These are phyloP conservation scores for Magnusiomyces ingens DNA, from an alignment of 1,139 yeast species.

Conservation along the genomic window DNA sequence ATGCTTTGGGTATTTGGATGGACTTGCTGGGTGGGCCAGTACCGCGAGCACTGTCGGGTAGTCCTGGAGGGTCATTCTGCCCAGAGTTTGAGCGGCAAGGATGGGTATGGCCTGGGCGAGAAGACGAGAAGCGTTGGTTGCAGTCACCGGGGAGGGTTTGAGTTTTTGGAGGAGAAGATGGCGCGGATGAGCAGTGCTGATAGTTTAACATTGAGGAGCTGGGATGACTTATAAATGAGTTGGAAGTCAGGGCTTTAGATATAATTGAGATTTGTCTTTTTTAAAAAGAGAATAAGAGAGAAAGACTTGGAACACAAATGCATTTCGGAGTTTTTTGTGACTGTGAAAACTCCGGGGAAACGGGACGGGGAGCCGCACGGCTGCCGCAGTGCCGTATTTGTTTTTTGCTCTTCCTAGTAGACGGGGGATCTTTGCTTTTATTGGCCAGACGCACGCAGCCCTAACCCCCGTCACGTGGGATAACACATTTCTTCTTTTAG, in stretches of 20 bases:
- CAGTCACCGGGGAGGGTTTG: neutral
- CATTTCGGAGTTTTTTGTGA: too few relatives aligned
- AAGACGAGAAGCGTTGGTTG: neutral
- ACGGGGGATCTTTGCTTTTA: too few relatives aligned
- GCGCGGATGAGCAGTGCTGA: too few relatives aligned
- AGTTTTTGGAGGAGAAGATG: neutral
- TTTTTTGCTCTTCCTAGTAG: too few relatives aligned
- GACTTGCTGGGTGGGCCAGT: neutral
- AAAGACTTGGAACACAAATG: too few relatives aligned
- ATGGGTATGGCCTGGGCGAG: neutral
- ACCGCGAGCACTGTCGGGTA: neutral
- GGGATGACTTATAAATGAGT: neutral
- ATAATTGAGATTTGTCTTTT: too few relatives aligned
- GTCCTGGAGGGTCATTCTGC: neutral
- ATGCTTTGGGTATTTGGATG: conserved; percentile 9
- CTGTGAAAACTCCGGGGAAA: neutral
- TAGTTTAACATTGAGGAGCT: neutral
- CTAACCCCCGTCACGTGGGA: too few relatives aligned
- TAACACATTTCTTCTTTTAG: neutral
- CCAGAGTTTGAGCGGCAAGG: too few relatives aligned
- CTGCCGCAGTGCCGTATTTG: neutral
- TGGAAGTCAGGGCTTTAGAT: neutral
- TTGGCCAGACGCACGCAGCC: too few relatives aligned
- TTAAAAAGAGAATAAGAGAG: too few relatives aligned
- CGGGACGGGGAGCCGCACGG: neutral